phyloP scores from a whole-genome alignment of 148 eudicot genomes.

The Polygonum maritimum region DNA sequence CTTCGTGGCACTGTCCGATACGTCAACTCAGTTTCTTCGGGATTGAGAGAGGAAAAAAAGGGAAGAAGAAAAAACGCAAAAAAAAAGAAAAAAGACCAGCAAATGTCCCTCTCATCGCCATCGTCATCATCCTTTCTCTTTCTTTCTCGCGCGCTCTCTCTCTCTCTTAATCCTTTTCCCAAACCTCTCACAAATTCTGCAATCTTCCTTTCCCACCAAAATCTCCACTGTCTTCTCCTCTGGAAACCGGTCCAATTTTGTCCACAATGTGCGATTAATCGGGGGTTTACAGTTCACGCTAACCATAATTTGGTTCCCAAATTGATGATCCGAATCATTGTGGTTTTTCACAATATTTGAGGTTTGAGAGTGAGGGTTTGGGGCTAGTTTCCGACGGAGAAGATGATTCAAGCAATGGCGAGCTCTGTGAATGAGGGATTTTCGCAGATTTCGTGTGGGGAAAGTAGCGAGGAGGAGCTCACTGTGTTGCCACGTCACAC shows the following conservation, averaged over 20 bases:
- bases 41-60: neutral
- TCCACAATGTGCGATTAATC: constrained; percentile 16
- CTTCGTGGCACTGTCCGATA: neutral
- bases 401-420: constrained; percentile 40
- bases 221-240: neutral
- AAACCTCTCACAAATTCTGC: neutral
- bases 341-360: neutral
- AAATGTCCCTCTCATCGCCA: neutral
- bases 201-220: constrained; percentile 18
- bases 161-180: neutral
- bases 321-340: constrained; percentile 8
- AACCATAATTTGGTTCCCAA: constrained; percentile 9
- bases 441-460: constrained; percentile 20
- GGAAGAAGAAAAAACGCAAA: neutral
- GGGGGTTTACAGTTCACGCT: constrained; percentile 17
- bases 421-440: constrained; percentile 21
- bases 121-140: constrained; percentile 4
- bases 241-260: constrained; percentile 3
- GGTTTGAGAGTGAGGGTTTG: neutral
- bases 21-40: neutral
- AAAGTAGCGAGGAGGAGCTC: constrained; percentile 65
- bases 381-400: neutral
- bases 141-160: neutral
- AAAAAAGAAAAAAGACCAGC: neutral
- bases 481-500: constrained; percentile 64